phyloP scores from a whole-genome alignment of 331 rosid genomes.

The Stylosanthes scabra region DNA sequence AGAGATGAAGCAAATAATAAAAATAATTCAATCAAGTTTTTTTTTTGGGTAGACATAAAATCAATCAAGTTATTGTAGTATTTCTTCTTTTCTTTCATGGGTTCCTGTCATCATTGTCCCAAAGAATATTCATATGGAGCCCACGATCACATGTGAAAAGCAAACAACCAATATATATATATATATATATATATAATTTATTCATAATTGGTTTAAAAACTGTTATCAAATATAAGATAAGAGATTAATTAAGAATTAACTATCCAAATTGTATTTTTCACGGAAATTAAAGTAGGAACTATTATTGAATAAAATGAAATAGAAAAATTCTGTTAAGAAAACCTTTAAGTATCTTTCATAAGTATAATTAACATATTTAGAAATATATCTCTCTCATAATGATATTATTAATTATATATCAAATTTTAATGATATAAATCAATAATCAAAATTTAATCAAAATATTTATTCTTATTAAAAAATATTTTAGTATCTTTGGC shows the following conservation, averaged over 20 bases:
- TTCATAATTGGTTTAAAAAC: background rate
- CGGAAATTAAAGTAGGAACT: background rate
- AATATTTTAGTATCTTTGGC: no score
- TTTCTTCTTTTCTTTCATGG: background rate
- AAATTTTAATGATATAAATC: no score
- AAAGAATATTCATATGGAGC: slow-evolving; percentile 50
- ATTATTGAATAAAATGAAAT: background rate
- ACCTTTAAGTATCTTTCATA: no score
- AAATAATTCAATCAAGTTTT: background rate
- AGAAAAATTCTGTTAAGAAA: no score
- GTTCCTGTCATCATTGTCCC: slow-evolving; percentile 3
- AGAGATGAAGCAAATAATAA: background rate
- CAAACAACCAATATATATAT: slow-evolving; percentile 23
- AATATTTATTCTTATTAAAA: no score
- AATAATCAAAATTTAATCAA: no score
- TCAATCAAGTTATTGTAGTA: background rate
- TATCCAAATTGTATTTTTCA: no score
- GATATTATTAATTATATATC: no score
- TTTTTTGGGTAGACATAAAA: background rate
- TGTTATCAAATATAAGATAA: background rate
- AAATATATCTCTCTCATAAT: no score
- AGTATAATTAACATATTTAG: no score
- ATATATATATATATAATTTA: background rate
- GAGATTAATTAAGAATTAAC: no score
- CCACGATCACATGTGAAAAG: slow-evolving; percentile 29